phyloP scores from a whole-genome alignment of 164 flowering plant genomes.

The Liquidambar formosana region DNA sequence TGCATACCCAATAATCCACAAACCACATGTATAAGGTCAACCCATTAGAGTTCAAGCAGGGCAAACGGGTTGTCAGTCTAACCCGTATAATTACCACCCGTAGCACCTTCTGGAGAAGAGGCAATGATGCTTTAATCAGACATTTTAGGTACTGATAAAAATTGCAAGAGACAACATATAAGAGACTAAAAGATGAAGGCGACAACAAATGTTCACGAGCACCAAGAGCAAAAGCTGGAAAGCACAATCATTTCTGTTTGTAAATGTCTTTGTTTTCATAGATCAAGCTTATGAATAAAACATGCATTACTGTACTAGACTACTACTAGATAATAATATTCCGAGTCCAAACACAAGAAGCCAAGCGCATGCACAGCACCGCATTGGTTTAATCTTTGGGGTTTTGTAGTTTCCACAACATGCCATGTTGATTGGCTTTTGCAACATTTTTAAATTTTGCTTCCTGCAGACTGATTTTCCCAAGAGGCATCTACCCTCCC shows the following conservation, averaged over 20 bases:
- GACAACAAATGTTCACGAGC: conserved; percentile 8
- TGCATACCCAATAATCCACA: too few relatives aligned
- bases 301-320: not conserved
- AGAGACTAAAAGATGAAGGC: not conserved
- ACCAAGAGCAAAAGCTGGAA: not conserved
- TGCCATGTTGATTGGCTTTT: not conserved
- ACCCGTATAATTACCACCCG: too few relatives aligned
- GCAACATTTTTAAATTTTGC: not conserved
- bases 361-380: not conserved
- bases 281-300: too few relatives aligned
- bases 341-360: not conserved
- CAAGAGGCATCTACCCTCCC: too few relatives aligned
- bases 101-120: too few relatives aligned
- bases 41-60: too few relatives aligned
- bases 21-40: too few relatives aligned
- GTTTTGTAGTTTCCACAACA: not conserved
- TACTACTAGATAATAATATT: too few relatives aligned
- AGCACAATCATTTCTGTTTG: not conserved
- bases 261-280: not conserved
- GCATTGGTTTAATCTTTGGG: not conserved
- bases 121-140: too few relatives aligned
- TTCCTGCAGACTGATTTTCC: not conserved
- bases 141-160: too few relatives aligned
- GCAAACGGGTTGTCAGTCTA: too few relatives aligned
- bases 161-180: too few relatives aligned